Evolutionary conservation across 2,329 filamentous ascomycete species (phyloP).

Genomic region (Aspergillus ochraceoroseus): DNA sequence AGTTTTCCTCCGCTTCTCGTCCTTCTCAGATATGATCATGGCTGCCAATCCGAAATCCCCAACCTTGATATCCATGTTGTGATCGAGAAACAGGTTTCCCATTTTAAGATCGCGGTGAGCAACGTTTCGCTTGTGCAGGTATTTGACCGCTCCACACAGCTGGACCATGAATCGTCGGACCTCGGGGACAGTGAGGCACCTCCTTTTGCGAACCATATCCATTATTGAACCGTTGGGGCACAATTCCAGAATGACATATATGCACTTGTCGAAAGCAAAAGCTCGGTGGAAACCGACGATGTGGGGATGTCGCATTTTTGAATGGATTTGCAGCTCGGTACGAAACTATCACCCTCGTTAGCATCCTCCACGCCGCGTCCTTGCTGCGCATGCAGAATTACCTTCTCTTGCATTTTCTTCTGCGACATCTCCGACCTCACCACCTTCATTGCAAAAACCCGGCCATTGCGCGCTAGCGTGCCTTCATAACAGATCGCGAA

Average conservation of each 20-base stretch:
- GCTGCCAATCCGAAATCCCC: conserved; percentile 96
- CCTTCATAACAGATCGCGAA: conserved; percentile 51
- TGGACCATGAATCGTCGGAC: conserved; percentile 91
- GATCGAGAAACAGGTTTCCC: conserved; percentile 93
- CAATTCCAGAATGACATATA: conserved; percentile 89
- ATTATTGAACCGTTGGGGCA: conserved; percentile 95
- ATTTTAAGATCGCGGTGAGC: conserved; percentile 97
- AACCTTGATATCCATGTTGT: conserved; percentile 94
- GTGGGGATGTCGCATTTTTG: conserved; percentile 92
- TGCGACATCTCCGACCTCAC: conserved; percentile 49
- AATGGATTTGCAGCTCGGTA: conserved; percentile 92
- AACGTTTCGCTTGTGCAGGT: conserved; percentile 91
- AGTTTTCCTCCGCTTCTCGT: conserved; percentile 80
- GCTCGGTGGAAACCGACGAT: conserved; percentile 94
- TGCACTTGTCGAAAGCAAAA: conserved; percentile 82
- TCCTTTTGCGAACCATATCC: conserved; percentile 93
- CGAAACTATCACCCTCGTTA: conserved; percentile 51
- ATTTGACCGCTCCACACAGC: conserved; percentile 94
- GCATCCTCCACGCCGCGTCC: not conserved
- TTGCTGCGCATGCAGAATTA: conserved; percentile 18
- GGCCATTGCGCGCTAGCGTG: conserved; percentile 40
- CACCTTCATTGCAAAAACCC: conserved; percentile 49
- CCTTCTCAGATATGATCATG: conserved; percentile 81
- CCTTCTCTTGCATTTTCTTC: conserved; percentile 52
- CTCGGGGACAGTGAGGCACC: conserved; percentile 86